Percentiles rank a stretch among this genome's conserved stretches.
phyloP scores from a whole-genome alignment of 257 asterid species.

The Thymus mandschuricus region DNA sequence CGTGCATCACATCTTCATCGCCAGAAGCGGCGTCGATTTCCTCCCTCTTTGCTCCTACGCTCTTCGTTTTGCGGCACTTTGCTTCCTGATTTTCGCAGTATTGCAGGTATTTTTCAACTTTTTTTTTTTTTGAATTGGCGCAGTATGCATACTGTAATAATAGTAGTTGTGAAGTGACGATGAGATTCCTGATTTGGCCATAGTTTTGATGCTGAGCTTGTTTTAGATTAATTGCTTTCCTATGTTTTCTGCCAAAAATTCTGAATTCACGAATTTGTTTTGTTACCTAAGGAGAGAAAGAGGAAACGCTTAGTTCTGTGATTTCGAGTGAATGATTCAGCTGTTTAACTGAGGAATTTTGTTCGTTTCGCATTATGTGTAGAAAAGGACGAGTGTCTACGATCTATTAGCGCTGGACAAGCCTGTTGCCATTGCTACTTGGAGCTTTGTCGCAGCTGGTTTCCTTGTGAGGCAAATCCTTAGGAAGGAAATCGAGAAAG shows the following conservation, averaged over 20 bases:
- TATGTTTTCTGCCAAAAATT: too few species aligned
- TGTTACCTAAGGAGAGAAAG: constrained; percentile 15
- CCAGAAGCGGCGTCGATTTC: constrained; percentile 37
- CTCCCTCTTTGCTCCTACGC: constrained; percentile 40
- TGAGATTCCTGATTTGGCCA: background rate
- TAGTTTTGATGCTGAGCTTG: background rate
- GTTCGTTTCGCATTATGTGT: constrained; percentile 11
- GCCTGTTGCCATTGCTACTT: constrained; percentile 40
- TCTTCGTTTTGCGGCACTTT: constrained; percentile 41
- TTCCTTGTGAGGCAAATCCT: constrained; percentile 35
- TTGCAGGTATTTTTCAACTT: constrained; percentile 55
- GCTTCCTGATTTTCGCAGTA: constrained; percentile 38
- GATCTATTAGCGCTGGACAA: constrained; percentile 40
- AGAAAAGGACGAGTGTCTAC: constrained; percentile 27
- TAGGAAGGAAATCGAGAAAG: constrained; percentile 63
- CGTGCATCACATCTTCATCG: constrained; percentile 62
- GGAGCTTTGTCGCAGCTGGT: constrained; percentile 50
- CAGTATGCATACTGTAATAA: background rate
- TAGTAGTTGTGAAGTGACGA: background rate
- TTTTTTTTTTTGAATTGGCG: background rate
- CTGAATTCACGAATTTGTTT: too few species aligned
- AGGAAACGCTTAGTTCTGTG: constrained; percentile 3
- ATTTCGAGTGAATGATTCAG: constrained; percentile 1
- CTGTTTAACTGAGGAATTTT: constrained; percentile 8
- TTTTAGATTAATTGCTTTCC: too few species aligned